Base-by-base conservation (phyloP, 345 rosid species). In the Rhodamnia rubescens region DNA sequence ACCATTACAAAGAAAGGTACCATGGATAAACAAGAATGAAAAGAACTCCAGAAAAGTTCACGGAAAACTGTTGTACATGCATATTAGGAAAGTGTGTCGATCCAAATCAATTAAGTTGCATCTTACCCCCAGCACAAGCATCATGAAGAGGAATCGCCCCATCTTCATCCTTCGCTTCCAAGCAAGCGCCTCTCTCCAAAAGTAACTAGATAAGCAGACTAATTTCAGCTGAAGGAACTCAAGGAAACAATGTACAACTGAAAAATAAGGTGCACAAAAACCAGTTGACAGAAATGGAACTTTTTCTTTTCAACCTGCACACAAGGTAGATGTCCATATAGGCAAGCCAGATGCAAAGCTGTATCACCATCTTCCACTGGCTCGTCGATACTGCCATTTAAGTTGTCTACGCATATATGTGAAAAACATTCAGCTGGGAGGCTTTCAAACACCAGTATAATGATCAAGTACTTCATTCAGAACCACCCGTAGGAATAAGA, bases 141-240 rank as follows among this genome's bases (percentile, higher is more conserved):
- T 95, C 99, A 84, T 97, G 99, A 82, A 97, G 84, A 87, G 99
- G 98, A 89, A 97, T 86, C 3, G 98, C 98, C 57, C 98, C 99
- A 20, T 97, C 98, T 90, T 95, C 98, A 87, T 97, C 99, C 90
- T 89, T 92, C 42, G 92, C 91, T 89, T 97, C 99, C 85, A 97
- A 83, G 87, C 90, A 85, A 87, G 98, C 98, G 51, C 98, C 99
- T 91, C 96, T 93, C 83, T 93, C 98, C 88, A 95, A 27, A 61
- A 97, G 98, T 53, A 97, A 91, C 98, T 96, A 90, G 52, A 88
- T 20, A 49, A 58, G 44, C 24, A 82, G 69, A 69, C 13, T 82
- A 27, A 50, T 82, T 47, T 47, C 78, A 69, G 78, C 78, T 82
- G 9, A 44, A 27, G 57, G 52, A 47, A 4, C 64, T 49, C 52